A percentile compares a stretch with the other conserved stretches of the same genome.
phyloP scores from a whole-genome alignment of 164 flowering plant genomes.

The Nymphaea colorata region DNA sequence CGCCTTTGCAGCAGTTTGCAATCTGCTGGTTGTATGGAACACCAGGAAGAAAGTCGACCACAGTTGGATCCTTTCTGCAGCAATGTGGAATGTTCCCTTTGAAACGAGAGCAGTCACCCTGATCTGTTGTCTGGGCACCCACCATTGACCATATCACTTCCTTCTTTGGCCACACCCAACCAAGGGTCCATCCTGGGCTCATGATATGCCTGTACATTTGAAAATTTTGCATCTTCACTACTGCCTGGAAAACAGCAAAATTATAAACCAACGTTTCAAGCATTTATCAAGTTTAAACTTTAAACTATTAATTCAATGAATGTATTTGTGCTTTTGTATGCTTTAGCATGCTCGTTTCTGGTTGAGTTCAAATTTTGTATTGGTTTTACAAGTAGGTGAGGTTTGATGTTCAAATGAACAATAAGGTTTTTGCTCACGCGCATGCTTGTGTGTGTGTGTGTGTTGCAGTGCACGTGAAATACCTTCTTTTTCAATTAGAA shows the following conservation, averaged over 20 bases:
- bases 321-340: not conserved
- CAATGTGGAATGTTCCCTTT: constrained; percentile 55
- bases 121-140: constrained; percentile 58
- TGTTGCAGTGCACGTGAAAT: no score
- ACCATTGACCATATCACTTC: constrained; percentile 63
- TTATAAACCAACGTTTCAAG: no score
- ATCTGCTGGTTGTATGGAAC: constrained; percentile 57
- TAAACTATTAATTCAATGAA: no score
- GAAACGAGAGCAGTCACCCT: constrained; percentile 59
- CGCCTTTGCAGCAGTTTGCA: constrained; percentile 57
- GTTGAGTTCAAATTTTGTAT: no score
- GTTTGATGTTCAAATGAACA: no score
- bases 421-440: no score
- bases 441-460: no score
- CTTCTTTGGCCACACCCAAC: constrained; percentile 56
- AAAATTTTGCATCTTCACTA: constrained; percentile 52
- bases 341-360: no score
- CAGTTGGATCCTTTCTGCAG: constrained; percentile 36
- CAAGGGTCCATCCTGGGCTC: constrained; percentile 55
- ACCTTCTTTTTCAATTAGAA: no score
- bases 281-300: no score
- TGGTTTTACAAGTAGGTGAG: no score
- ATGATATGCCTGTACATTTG: constrained; percentile 51
- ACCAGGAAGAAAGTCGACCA: constrained; percentile 56
- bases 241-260: constrained; percentile 26